Evolutionary conservation across 1,139 yeast species (phyloP).

Genomic region (Suhomyces anneliseae): DNA sequence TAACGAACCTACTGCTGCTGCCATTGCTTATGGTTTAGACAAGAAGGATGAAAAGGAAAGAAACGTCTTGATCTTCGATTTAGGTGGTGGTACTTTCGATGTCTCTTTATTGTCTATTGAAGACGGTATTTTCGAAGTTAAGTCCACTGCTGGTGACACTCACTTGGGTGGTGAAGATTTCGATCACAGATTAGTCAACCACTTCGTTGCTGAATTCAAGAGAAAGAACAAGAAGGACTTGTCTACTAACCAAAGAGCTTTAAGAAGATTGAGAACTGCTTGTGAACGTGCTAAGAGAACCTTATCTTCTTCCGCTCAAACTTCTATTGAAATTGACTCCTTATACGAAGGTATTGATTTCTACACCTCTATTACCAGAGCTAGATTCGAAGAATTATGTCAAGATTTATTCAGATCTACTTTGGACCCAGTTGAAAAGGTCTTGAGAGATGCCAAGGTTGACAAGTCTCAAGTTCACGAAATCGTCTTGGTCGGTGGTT

Average conservation of each 20-base stretch:
- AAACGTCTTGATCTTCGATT: conserved; percentile 87
- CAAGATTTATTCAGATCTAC: conserved; percentile 41
- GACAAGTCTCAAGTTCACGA: conserved; percentile 40
- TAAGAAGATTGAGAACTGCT: conserved; percentile 44
- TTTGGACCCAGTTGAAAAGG: conserved; percentile 42
- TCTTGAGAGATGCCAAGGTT: conserved; percentile 40
- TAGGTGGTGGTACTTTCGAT: conserved; percentile 99
- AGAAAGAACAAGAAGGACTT: conserved; percentile 41
- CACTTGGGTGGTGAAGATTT: conserved; percentile 93
- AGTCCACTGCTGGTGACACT: conserved; percentile 98
- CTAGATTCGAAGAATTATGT: conserved; percentile 43
- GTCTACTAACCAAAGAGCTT: conserved; percentile 39
- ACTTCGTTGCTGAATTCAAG: conserved; percentile 39
- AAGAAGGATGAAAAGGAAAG: conserved; percentile 70
- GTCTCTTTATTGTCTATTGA: conserved; percentile 89
- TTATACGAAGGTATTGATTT: conserved; percentile 41
- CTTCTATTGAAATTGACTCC: conserved; percentile 40
- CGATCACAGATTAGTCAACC: conserved; percentile 48
- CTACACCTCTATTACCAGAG: conserved; percentile 42
- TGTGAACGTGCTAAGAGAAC: conserved; percentile 45
- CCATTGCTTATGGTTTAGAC: conserved; percentile 64
- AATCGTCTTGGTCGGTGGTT: conserved; percentile 43
- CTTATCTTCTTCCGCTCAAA: conserved; percentile 40
- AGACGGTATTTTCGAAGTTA: conserved; percentile 95
- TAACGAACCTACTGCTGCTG: conserved; percentile 65